Base-by-base conservation (phyloP, 129 eudicot genomes). In the Pseudognaphalium luteoalbum region DNA sequence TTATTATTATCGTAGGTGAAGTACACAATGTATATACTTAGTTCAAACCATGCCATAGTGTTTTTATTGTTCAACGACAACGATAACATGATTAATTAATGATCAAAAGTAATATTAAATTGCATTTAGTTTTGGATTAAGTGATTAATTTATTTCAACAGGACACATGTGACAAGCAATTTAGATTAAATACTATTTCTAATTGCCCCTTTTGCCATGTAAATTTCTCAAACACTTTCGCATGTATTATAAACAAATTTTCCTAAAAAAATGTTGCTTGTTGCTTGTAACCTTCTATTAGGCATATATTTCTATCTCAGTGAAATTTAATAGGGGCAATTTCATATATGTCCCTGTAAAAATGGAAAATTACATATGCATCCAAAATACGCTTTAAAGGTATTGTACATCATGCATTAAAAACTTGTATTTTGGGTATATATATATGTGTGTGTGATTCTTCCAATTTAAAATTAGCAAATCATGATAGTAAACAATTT, bases 21-120 rank as follows among this genome's bases (percentile, higher is more conserved):
- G 29, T 59, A 30, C 20, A 72, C 66, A 72, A 72, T 19, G 16
- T 21, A 33, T 19, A 54, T 4, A 57, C 19, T 54, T 59, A 39
- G 77, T 58, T 52, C 5, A 44, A 60, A 70, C 34, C 50, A 35
- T 54, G 78, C 51, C 50, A 39, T n/a, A 65, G 25, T 65, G 58
- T 34, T 63, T 63, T 54, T 71, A 22, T 79, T 80, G 75, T 80
- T 80, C 42, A 42, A 61, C 75, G 30, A 67, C 61, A 51, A 57
- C 30, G 30, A 54, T 25, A 66, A 41, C 28, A 12, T 47, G 15
- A 51, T 29, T 80, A 33, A 14, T 19, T 39, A 54, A 73, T 51
- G 32, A 2, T 20, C 47, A 34, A 14, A 16, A 42, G 9, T 17
- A 29, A 2, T 41, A 41, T 5, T 58, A 28, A 29, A 14, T 37